Evolutionary conservation across 768 basidiomycete species (phyloP), one percentile per base, ranked within the genome.

Genomic region (Neoboletus magnificus): DNA sequence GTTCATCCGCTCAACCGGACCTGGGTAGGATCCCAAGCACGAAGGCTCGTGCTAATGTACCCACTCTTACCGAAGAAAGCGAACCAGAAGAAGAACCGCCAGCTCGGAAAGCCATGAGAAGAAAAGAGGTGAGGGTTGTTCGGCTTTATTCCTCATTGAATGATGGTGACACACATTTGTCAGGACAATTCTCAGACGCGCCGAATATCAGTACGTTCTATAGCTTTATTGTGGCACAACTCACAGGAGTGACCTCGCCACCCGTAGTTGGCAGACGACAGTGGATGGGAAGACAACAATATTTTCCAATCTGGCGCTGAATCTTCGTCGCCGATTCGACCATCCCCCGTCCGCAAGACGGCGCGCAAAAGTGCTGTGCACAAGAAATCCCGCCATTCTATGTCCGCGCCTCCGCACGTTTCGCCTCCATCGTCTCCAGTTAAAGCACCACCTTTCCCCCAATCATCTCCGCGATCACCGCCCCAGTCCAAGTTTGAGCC

Each of bases 281-380:
- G 89, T 62, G 89, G 89, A 33, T 93, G 91, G 90, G 91, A 93
- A 65, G 91, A 92, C 60, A 91, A 91, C 65, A 93, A 93, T 59
- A 83, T 91, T 29, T 93, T 93, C 68, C 91, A 93, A 66, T 91
- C 89, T 10, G 91, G 89, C n/a, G 86, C 87, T 5, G 91, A 93
- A 62, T 88, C 87, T n/a, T 89, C 89, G 8, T 91, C 89, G 15
- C 90, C 91, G 33, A 71, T 68, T 11, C 85, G 85, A 18, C 83
- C 86, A 35, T 81, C 85, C 6, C 86, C 85, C 43, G 56, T 73
- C 55, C 72, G 76, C 60, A 77, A 78, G 71, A 59, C 75, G 43
- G 66, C 77, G 55, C 74, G 79, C 58, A 78, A 74, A 58, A 56
- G 67, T 65, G 55, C 61, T 56, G 60, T 55, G 8, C 64, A 75